Conservation (phyloP, 352 stramenopile species). For the Phytophthora quininea region DNA sequence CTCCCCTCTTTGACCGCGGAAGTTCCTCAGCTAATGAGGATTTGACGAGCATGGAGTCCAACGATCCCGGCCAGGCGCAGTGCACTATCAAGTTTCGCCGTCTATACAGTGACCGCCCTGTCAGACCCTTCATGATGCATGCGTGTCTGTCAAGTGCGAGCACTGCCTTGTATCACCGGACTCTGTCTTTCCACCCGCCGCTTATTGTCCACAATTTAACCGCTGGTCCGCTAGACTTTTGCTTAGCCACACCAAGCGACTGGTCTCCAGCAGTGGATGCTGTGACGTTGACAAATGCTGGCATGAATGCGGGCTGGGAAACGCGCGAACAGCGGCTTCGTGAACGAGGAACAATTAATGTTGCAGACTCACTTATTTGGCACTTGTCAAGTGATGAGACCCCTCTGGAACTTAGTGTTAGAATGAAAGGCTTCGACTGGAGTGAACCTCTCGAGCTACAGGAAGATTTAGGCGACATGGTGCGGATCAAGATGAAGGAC, state of each 20-base stretch:
- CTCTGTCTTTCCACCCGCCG: slow-evolving; percentile 76
- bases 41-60: slow-evolving; percentile 27
- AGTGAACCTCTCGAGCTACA: slow-evolving; percentile 71
- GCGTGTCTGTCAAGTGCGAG: slow-evolving; percentile 61
- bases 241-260: slow-evolving; percentile 69
- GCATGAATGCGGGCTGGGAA: slow-evolving; percentile 69
- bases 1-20: slow-evolving; percentile 72
- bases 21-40: slow-evolving; percentile 36
- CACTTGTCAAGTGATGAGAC: slow-evolving; percentile 84
- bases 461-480: slow-evolving; percentile 55
- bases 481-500: slow-evolving; percentile 81
- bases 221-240: slow-evolving; percentile 73
- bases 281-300: slow-evolving; percentile 39
- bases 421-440: slow-evolving; percentile 89
- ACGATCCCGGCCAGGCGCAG: slow-evolving; percentile 41
- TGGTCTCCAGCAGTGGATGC: slow-evolving; percentile 63
- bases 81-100: slow-evolving; percentile 82
- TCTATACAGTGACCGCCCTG: slow-evolving; percentile 73
- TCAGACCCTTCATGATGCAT: slow-evolving; percentile 84
- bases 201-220: slow-evolving; percentile 85
- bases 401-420: slow-evolving; percentile 74
- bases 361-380: slow-evolving; percentile 83
- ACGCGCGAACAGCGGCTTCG: slow-evolving; percentile 76
- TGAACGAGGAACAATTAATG: slow-evolving; percentile 77
- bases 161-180: slow-evolving; percentile 71